A percentile compares a stretch with the other conserved stretches of the same genome.
Evolutionary conservation across 257 asterid genomes (phyloP).

Genomic region (Capsicum rhomboideum): DNA sequence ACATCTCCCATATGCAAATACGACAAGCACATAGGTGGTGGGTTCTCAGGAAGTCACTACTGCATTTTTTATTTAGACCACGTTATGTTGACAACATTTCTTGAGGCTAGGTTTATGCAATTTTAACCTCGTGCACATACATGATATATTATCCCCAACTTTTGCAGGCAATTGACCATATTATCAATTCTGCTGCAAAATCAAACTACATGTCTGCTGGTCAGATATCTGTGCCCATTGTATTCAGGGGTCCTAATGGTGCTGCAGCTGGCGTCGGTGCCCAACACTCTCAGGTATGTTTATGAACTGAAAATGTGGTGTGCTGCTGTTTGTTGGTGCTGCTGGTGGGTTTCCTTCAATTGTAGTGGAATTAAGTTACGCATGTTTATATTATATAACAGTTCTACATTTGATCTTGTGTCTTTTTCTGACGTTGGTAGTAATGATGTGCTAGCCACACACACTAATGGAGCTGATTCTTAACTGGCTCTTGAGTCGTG

Average conservation of each 20-base stretch:
- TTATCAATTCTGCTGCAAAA: slow-evolving; percentile 90
- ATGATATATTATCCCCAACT: not conserved
- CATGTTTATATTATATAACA: not conserved
- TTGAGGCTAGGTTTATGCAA: not conserved
- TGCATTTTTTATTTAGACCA: not conserved
- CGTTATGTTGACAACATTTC: not conserved
- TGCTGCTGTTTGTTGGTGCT: not conserved
- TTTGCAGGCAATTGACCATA: slow-evolving; percentile 78
- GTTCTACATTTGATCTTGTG: not conserved
- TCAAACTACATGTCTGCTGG: slow-evolving; percentile 88
- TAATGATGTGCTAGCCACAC: not conserved
- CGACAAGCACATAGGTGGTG: not conserved
- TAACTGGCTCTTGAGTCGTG: not conserved
- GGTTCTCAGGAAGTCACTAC: not conserved
- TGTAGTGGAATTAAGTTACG: not conserved
- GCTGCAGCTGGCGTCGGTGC: slow-evolving; percentile 98
- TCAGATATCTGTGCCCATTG: slow-evolving; percentile 77
- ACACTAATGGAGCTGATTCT: not conserved
- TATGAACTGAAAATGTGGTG: not conserved
- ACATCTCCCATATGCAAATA: not conserved
- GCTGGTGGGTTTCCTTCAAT: not conserved
- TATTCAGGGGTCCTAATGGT: slow-evolving; percentile 92
- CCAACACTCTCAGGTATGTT: slow-evolving; percentile 79
- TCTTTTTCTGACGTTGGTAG: not conserved
- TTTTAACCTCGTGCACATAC: not conserved